phyloP scores from a whole-genome alignment of 73 alveolate species.

The Paramecium bursaria region DNA sequence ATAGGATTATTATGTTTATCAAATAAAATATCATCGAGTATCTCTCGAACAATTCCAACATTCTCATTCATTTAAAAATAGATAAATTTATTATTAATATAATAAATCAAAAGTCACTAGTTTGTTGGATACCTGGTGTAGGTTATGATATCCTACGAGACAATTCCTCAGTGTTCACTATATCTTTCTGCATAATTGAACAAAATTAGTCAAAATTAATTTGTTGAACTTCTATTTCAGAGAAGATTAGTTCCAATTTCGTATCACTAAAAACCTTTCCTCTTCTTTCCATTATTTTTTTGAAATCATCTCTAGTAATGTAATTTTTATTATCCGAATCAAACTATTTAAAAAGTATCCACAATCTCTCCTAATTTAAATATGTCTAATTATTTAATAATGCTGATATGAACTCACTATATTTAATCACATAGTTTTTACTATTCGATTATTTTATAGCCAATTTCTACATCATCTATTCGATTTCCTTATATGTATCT shows the following conservation, averaged over 20 bases:
- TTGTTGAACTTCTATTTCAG: constrained; percentile 48
- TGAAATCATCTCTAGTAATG: constrained; percentile 42
- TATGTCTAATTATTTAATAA: constrained; percentile 36
- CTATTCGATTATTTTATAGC: not conserved
- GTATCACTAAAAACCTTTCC: constrained; percentile 32
- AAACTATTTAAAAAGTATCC: constrained; percentile 54
- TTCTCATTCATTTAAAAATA: no score
- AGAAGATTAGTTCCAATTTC: constrained; percentile 29
- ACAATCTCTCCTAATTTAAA: constrained; percentile 59
- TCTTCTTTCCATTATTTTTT: constrained; percentile 62
- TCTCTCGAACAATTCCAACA: no score
- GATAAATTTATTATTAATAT: no score
- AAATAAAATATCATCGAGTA: no score
- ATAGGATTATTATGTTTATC: no score
- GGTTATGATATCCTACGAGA: no score
- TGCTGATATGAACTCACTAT: constrained; percentile 59
- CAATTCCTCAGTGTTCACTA: no score
- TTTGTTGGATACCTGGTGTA: no score
- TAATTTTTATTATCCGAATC: constrained; percentile 59
- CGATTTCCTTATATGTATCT: constrained; percentile 49
- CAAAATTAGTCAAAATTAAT: no score
- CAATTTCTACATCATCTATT: not conserved
- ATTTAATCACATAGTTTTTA: constrained; percentile 20
- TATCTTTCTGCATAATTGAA: no score
- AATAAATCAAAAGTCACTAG: no score